A percentile compares a stretch with the other conserved stretches of the same genome.
Evolutionary conservation across 78 protist species (phyloP).

Genomic region (Abeoforma whisleri): DNA sequence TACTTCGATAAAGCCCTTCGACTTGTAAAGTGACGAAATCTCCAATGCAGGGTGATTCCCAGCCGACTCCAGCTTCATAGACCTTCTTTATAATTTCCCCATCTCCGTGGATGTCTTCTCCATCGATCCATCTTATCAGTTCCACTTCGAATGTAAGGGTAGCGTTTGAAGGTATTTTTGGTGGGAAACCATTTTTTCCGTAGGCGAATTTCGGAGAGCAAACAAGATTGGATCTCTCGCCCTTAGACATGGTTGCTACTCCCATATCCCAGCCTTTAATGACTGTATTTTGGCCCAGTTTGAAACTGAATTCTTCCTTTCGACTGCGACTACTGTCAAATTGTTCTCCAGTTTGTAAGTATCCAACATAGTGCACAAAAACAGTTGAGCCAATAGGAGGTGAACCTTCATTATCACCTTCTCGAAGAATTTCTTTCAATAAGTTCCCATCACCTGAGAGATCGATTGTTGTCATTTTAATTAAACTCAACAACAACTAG

Average conservation of each 20-base stretch:
- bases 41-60: too few species aligned
- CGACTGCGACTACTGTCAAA: conserved; percentile 76
- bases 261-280: conserved; percentile 88
- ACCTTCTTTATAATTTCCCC: background rate
- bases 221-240: conserved; percentile 60
- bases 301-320: conserved; percentile 53
- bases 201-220: conserved; percentile 65
- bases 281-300: conserved; percentile 1
- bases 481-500: too few species aligned
- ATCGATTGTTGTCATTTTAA: too few species aligned
- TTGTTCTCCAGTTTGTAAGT: conserved; percentile 61
- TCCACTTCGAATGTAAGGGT: conserved; percentile 63
- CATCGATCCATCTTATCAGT: background rate
- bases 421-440: background rate
- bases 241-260: conserved; percentile 64
- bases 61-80: background rate
- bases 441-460: too few species aligned
- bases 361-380: conserved; percentile 68
- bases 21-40: too few species aligned
- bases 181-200: conserved; percentile 68
- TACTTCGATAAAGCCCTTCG: too few species aligned
- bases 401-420: background rate
- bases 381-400: conserved; percentile 36
- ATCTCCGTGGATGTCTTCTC: background rate
- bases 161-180: conserved; percentile 51